Evolutionary conservation across 2,329 filamentous ascomycete species (phyloP).

Genomic region (Epichloe gansuensis): DNA sequence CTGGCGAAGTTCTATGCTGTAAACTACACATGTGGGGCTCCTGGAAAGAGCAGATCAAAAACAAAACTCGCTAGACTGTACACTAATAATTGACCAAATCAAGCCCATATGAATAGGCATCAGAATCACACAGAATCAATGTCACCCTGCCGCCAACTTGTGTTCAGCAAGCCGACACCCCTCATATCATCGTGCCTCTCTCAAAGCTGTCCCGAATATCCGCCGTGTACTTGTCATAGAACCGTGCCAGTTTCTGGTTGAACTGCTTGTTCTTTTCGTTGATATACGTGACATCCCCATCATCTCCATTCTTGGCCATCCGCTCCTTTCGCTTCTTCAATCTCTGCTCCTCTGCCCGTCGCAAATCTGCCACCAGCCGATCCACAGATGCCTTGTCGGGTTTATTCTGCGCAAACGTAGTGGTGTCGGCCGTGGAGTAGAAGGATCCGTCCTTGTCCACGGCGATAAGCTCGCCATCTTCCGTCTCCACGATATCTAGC

Average conservation of each 20-base stretch:
- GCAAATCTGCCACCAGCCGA: constrained; percentile 70
- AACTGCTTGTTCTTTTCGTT: constrained; percentile 99
- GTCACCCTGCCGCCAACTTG: too few relatives aligned
- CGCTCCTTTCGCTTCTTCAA: constrained; percentile 78
- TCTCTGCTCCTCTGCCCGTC: constrained; percentile 75
- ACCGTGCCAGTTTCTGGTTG: constrained; percentile 89
- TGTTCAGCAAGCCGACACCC: not conserved
- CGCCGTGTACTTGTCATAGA: constrained; percentile 97
- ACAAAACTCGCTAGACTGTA: constrained; percentile 21
- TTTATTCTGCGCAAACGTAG: constrained; percentile 69
- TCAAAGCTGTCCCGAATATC: constrained; percentile 98
- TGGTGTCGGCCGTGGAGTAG: constrained; percentile 77
- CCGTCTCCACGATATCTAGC: constrained; percentile 89
- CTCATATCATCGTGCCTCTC: constrained; percentile 82
- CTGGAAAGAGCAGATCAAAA: constrained; percentile 1
- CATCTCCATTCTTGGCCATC: constrained; percentile 65
- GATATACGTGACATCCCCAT: constrained; percentile 93
- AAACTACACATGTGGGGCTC: constrained; percentile 15
- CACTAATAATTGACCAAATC: constrained; percentile 4
- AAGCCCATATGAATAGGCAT: not conserved
- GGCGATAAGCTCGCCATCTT: constrained; percentile 84
- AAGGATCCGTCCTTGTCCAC: constrained; percentile 85
- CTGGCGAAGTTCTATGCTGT: constrained; percentile 89
- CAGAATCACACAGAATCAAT: constrained; percentile 1
- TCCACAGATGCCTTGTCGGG: constrained; percentile 82